phyloP scores from a whole-genome alignment of 371 early-diverging fungal species.

The Basidiobolus meristosporus region DNA sequence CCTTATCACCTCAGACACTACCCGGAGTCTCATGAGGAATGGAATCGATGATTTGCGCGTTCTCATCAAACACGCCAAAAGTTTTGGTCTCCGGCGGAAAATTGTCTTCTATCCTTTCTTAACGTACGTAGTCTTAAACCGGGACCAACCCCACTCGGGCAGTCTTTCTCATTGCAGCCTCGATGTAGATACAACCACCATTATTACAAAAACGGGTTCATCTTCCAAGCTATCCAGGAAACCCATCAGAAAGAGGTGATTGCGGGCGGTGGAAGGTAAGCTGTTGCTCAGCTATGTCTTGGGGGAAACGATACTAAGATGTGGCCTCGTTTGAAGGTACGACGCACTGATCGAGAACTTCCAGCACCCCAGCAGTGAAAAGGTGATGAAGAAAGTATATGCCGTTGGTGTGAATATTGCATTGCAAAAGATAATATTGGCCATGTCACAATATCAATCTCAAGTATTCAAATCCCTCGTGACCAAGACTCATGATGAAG shows the following conservation, averaged over 20 bases:
- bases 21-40: constrained; percentile 18
- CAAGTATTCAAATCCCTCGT: constrained; percentile 29
- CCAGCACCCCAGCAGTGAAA: constrained; percentile 23
- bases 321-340: constrained; percentile 21
- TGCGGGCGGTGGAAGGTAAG: constrained; percentile 57
- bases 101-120: constrained; percentile 46
- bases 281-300: neutral
- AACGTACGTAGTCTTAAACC: constrained; percentile 17
- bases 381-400: constrained; percentile 18
- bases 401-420: constrained; percentile 66
- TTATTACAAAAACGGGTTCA: constrained; percentile 47
- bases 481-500: constrained; percentile 23
- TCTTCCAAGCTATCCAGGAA: constrained; percentile 49
- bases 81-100: constrained; percentile 38
- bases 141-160: neutral
- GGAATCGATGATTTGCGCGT: constrained; percentile 21
- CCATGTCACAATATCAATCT: constrained; percentile 43
- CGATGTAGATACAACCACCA: constrained; percentile 40
- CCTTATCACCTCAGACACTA: too few species aligned
- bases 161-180: neutral
- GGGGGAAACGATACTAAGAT: neutral
- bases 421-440: constrained; percentile 47
- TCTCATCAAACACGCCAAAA: constrained; percentile 20
- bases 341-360: constrained; percentile 43
- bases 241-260: constrained; percentile 52